Percentiles rank a stretch among this genome's conserved stretches.
These are phyloP conservation scores for Kurtzmaniella quercitrusa DNA, from an alignment of 1,139 yeast genomes.

Conservation along the genomic window DNA sequence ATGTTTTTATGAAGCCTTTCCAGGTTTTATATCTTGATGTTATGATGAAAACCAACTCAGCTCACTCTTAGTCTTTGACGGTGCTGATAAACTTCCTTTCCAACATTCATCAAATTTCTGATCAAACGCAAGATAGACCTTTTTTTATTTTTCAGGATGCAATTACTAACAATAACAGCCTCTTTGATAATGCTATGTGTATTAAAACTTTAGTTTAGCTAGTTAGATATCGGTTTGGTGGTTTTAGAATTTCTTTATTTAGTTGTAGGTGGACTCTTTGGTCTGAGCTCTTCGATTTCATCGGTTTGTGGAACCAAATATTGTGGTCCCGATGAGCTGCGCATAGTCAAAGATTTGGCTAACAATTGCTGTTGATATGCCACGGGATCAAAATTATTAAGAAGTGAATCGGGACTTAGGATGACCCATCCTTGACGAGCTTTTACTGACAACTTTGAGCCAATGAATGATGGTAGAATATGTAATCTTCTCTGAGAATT, in stretches of 20 bases:
- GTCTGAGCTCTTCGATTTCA: constrained; percentile 77
- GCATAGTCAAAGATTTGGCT: constrained; percentile 27
- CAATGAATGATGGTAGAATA: constrained; percentile 70
- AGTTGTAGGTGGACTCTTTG: constrained; percentile 61
- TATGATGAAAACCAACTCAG: constrained; percentile 52
- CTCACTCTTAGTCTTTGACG: constrained; percentile 49
- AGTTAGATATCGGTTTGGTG: background rate
- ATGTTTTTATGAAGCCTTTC: background rate
- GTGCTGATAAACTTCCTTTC: constrained; percentile 46
- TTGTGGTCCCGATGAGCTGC: constrained; percentile 29
- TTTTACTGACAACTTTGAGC: constrained; percentile 58
- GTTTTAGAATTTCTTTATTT: constrained; percentile 1
- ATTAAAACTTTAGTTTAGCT: too few species aligned
- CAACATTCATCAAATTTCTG: constrained; percentile 40
- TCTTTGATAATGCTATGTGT: too few species aligned
- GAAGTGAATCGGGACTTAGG: constrained; percentile 74
- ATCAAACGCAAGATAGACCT: background rate
- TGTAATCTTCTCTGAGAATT: constrained; percentile 79
- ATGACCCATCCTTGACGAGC: constrained; percentile 89
- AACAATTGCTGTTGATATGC: constrained; percentile 31
- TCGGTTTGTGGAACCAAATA: constrained; percentile 56
- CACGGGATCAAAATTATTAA: constrained; percentile 57
- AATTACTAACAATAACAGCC: background rate
- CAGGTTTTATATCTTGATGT: constrained; percentile 14
- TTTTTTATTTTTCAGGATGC: background rate